Evolutionary conservation across 805 yeast species (phyloP), one percentile per base, ranked within the genome.

Genomic region (Candida silvicultrix): DNA sequence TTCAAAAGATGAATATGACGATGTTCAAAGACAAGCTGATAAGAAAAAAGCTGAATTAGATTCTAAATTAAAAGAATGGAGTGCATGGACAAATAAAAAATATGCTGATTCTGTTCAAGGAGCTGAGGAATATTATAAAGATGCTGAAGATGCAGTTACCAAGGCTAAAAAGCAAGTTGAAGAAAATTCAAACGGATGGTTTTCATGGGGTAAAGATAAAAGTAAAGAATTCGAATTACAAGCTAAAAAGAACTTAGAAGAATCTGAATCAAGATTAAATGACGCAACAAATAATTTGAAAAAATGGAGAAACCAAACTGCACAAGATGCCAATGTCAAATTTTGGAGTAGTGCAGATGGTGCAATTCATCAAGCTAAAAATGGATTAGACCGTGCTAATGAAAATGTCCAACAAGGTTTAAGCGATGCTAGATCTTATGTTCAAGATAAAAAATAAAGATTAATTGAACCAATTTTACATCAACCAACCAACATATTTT

Each of bases 1-100:
- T 47, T 71, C 79, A 1, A 57, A 60, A 15, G 79, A 74, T 21
- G 72, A 71, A 49, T 58, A 61, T 5, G 53, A 51, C 16, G 51
- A 29, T 4, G 38, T 37, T 15, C 28, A 46, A 28, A 48, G 49
- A 16, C 32, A 45, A 16, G 43, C 38, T 39, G 31, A 40, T 16
- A 44, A 43, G 8, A 28, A 49, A 0, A 34, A 42, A 21, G 44
- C 39, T 16, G 45, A 48, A 6, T 38, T 48, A 35, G 39, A 38
- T 22, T 3, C 34, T 6, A 34, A 38, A 19, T 21, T 28, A 12
- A 29, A 37, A 10, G 23, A 36, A 18, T 57, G 60, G 61, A 49
- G 39, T 16, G 34, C 29, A 16, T 56, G 62, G 60, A 53, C 58
- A 20, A 49, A 46, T 45, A 54, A 50, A 46, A 53, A 56, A 47